phyloP scores from a whole-genome alignment of 2,329 filamentous ascomycete species.

The Pseudogymnoascus sp. region DNA sequence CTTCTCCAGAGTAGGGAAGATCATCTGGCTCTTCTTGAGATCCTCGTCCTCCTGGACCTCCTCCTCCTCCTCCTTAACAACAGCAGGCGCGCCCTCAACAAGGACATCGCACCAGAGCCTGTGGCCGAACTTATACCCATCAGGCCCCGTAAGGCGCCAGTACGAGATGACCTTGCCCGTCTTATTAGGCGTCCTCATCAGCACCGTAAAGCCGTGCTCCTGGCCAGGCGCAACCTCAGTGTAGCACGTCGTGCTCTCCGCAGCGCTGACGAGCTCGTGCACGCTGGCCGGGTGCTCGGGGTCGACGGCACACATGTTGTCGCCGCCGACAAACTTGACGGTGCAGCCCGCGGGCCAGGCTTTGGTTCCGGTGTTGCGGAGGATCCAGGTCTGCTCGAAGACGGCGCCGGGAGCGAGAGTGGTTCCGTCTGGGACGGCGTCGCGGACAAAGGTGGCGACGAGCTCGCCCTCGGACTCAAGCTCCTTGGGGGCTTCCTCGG shows the following conservation, averaged over 20 bases:
- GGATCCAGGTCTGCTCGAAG: constrained; percentile 86
- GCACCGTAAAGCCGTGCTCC: constrained; percentile 71
- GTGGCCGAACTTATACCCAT: constrained; percentile 80
- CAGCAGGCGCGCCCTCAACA: constrained; percentile 41
- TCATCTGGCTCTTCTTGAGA: constrained; percentile 59
- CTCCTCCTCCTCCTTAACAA: constrained; percentile 32
- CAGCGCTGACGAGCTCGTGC: constrained; percentile 66
- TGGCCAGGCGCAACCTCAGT: constrained; percentile 63
- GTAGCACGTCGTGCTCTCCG: constrained; percentile 71
- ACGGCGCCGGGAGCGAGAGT: constrained; percentile 59
- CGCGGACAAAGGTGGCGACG: constrained; percentile 65
- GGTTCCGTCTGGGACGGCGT: constrained; percentile 73
- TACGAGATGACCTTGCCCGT: constrained; percentile 82
- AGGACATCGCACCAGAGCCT: constrained; percentile 90
- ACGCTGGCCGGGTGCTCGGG: constrained; percentile 70
- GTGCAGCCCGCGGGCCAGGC: constrained; percentile 85
- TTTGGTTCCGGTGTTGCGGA: constrained; percentile 72
- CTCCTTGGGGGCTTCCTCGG: constrained; percentile 18
- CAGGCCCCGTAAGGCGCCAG: constrained; percentile 82
- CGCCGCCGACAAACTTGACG: constrained; percentile 85
- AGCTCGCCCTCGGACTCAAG: constrained; percentile 31
- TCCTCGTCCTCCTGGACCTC: constrained; percentile 23
- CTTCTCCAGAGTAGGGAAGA: constrained; percentile 93
- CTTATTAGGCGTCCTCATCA: constrained; percentile 71
- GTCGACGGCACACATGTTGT: constrained; percentile 92